phyloP scores from a whole-genome alignment of 805 yeast species.

The Lipomyces sp. region DNA sequence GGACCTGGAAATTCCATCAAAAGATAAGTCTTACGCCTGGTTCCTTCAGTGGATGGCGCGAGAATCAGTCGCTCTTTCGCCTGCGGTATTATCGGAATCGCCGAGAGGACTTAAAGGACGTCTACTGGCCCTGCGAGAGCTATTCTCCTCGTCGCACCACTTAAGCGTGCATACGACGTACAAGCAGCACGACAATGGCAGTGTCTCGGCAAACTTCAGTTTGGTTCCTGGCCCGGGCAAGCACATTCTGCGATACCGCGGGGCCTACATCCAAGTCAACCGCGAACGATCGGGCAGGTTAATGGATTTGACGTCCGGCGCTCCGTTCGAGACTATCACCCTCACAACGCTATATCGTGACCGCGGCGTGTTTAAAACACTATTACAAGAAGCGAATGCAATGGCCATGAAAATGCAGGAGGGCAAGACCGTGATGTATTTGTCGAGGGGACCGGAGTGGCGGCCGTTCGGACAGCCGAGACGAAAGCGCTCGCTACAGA shows the following conservation, averaged over 20 bases:
- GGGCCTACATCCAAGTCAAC: slow-evolving; percentile 85
- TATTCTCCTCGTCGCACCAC: slow-evolving; percentile 56
- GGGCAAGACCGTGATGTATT: slow-evolving; percentile 91
- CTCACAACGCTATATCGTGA: slow-evolving; percentile 88
- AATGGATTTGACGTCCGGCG: slow-evolving; percentile 85
- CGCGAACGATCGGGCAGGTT: slow-evolving; percentile 90
- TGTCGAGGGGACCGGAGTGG: slow-evolving; percentile 99
- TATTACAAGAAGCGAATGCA: slow-evolving; percentile 81
- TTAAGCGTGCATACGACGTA: slow-evolving; percentile 86
- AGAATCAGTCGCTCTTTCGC: slow-evolving; percentile 25
- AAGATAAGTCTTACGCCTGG: slow-evolving; percentile 93
- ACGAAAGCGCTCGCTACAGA: slow-evolving; percentile 78
- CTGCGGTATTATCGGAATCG: not conserved
- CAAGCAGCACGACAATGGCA: slow-evolving; percentile 89
- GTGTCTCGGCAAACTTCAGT: slow-evolving; percentile 82
- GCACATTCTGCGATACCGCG: slow-evolving; percentile 81
- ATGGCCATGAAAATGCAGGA: slow-evolving; percentile 81
- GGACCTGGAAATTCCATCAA: slow-evolving; percentile 89
- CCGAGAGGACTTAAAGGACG: slow-evolving; percentile 4
- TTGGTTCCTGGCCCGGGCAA: slow-evolving; percentile 98
- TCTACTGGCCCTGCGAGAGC: slow-evolving; percentile 19
- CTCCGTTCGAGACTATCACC: slow-evolving; percentile 96
- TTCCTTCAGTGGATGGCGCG: slow-evolving; percentile 88
- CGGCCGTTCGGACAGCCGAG: slow-evolving; percentile 96
- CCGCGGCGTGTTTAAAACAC: slow-evolving; percentile 65